phyloP scores from a whole-genome alignment of 1,139 yeast species.

The Nakaseomyces uthaithaninus region DNA sequence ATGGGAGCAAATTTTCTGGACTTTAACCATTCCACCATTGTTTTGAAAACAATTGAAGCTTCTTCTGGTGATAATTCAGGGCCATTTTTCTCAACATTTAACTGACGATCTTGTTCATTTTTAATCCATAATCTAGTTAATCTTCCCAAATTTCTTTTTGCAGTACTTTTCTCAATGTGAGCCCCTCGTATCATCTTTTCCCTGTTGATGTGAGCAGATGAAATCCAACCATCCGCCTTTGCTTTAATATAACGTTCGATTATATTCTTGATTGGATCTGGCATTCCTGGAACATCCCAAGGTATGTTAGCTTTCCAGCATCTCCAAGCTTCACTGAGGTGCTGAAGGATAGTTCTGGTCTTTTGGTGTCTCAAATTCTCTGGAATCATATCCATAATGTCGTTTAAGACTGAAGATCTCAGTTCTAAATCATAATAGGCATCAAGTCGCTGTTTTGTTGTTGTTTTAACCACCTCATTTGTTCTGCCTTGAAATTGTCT shows the following conservation, averaged over 20 bases:
- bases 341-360: slow-evolving; percentile 82
- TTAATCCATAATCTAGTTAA: slow-evolving; percentile 88
- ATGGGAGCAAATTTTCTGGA: slow-evolving; percentile 76
- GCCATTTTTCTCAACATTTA: slow-evolving; percentile 72
- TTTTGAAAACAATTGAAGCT: slow-evolving; percentile 77
- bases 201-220: slow-evolving; percentile 86
- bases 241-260: slow-evolving; percentile 87
- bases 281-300: slow-evolving; percentile 97
- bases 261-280: slow-evolving; percentile 78
- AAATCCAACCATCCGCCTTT: slow-evolving; percentile 95
- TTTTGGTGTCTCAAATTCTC: slow-evolving; percentile 86
- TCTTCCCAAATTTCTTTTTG: slow-evolving; percentile 86
- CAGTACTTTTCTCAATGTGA: slow-evolving; percentile 88
- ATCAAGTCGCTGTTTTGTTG: slow-evolving; percentile 92
- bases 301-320: slow-evolving; percentile 99
- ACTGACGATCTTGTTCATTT: slow-evolving; percentile 85
- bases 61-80: slow-evolving; percentile 82
- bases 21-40: slow-evolving; percentile 92
- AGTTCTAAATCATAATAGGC: slow-evolving; percentile 90
- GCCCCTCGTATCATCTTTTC: slow-evolving; percentile 83
- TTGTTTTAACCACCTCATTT: slow-evolving; percentile 86
- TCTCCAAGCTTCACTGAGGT: slow-evolving; percentile 96
- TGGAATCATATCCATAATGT: slow-evolving; percentile 93
- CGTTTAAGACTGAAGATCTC: slow-evolving; percentile 91
- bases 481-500: slow-evolving; percentile 96